Percentiles rank a stretch among this genome's conserved stretches.
Conservation (phyloP, 2,329 filamentous ascomycete species). For the Stachybotrys chartarum region DNA sequence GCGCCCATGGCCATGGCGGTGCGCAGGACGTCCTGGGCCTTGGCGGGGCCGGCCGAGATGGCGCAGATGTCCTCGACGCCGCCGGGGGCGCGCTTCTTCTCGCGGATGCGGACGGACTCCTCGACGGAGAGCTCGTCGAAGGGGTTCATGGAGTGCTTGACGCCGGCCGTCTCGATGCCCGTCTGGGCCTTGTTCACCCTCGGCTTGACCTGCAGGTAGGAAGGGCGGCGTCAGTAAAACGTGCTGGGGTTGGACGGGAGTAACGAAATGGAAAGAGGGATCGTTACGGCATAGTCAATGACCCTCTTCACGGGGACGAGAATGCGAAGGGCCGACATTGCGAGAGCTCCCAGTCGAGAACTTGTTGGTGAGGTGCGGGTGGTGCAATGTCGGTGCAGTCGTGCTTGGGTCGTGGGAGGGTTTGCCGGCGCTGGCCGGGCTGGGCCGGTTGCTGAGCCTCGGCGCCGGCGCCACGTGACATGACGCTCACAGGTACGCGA, state of each 20-base stretch:
- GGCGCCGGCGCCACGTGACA: neutral
- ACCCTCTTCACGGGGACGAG: constrained; percentile 78
- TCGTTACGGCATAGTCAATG: constrained; percentile 71
- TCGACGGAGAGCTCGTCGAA: constrained; percentile 98
- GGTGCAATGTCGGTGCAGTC: too few relatives aligned
- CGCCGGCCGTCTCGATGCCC: constrained; percentile 82
- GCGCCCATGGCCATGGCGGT: constrained; percentile 99
- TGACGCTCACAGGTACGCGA: neutral
- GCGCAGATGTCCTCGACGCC: constrained; percentile 89
- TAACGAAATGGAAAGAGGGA: neutral
- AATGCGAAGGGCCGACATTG: constrained; percentile 63
- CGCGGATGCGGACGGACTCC: constrained; percentile 89
- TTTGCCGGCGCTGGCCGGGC: neutral
- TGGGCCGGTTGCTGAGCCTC: neutral
- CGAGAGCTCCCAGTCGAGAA: neutral
- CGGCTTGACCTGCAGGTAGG: constrained; percentile 51
- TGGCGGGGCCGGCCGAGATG: constrained; percentile 80
- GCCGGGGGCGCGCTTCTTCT: constrained; percentile 64
- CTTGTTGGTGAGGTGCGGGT: too few relatives aligned
- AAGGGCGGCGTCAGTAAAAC: constrained; percentile 6
- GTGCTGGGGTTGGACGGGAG: constrained; percentile 18
- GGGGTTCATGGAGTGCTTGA: constrained; percentile 98
- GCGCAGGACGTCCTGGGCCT: constrained; percentile 80
- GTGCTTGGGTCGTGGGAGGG: too few relatives aligned
- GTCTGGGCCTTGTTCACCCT: constrained; percentile 69